A percentile compares a stretch with the other conserved stretches of the same genome.
These are phyloP conservation scores for Cutaneotrichosporon cutaneum DNA, from an alignment of 1,284 basidiomycete genomes.

Conservation along the genomic window DNA sequence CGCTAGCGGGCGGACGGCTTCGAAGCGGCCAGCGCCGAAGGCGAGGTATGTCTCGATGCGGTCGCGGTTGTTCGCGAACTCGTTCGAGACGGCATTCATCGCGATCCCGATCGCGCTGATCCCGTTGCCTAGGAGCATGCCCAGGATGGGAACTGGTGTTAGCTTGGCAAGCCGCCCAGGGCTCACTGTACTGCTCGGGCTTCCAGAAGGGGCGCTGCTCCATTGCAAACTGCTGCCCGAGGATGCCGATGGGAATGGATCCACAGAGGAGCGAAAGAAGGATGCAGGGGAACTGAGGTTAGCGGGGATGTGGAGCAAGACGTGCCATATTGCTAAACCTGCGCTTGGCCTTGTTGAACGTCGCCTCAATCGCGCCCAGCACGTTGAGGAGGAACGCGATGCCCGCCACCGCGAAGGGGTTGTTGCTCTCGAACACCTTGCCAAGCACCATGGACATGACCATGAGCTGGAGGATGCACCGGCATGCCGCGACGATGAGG, in stretches of 20 bases:
- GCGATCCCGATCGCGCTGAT: constrained; percentile 72
- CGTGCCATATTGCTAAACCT: constrained; percentile 71
- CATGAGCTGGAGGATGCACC: constrained; percentile 74
- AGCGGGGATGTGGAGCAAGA: background rate
- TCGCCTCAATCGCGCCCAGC: constrained; percentile 61
- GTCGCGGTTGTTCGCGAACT: constrained; percentile 66
- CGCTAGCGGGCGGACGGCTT: constrained; percentile 74
- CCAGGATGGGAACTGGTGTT: constrained; percentile 71
- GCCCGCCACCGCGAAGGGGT: constrained; percentile 68
- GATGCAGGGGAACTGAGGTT: constrained; percentile 65
- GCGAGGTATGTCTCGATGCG: constrained; percentile 79
- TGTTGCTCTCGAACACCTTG: constrained; percentile 69
- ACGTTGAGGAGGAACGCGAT: constrained; percentile 73
- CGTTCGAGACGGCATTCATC: constrained; percentile 54
- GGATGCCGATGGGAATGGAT: constrained; percentile 74
- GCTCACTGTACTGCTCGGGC: constrained; percentile 72
- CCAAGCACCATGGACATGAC: constrained; percentile 69
- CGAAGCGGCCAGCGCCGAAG: constrained; percentile 72
- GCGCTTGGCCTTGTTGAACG: constrained; percentile 70
- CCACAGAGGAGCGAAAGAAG: constrained; percentile 68
- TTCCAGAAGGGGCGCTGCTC: constrained; percentile 72
- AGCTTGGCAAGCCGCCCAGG: background rate
- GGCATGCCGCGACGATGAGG: constrained; percentile 65
- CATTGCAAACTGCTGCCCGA: constrained; percentile 77
- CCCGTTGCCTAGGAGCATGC: constrained; percentile 81